Conservation (phyloP, 495 filamentous ascomycete species). For the Hypoxylon cercidicola region DNA sequence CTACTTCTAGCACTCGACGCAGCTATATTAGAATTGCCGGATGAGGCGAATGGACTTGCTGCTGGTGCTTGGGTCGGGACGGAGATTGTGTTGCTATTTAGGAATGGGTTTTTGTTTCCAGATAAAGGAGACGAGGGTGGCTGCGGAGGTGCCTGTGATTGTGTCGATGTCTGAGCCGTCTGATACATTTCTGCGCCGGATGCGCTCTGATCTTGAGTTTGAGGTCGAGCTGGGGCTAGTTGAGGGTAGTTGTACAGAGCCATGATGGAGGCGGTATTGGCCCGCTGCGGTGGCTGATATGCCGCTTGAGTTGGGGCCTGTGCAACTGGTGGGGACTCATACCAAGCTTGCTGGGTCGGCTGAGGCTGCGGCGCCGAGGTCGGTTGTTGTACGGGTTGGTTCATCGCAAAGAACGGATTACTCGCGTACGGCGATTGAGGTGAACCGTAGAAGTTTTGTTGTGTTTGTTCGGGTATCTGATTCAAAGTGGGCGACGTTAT, state of each 20-base stretch:
- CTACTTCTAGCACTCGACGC: slow-evolving; percentile 68
- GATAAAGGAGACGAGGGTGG: slow-evolving; percentile 23
- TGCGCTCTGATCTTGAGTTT: slow-evolving; percentile 28
- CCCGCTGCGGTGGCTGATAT: slow-evolving; percentile 51
- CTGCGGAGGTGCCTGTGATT: slow-evolving; percentile 36
- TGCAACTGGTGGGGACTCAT: slow-evolving; percentile 40
- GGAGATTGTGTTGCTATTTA: slow-evolving; percentile 33
- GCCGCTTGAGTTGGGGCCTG: slow-evolving; percentile 18
- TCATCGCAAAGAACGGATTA: slow-evolving; percentile 65
- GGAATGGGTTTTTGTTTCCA: slow-evolving; percentile 62
- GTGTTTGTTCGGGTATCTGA: slow-evolving; percentile 63
- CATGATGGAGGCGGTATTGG: slow-evolving; percentile 86
- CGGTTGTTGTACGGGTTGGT: slow-evolving; percentile 48
- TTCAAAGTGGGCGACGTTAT: slow-evolving; percentile 56
- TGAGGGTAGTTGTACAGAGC: slow-evolving; percentile 86
- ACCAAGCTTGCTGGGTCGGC: slow-evolving; percentile 47
- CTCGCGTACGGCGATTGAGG: slow-evolving; percentile 51
- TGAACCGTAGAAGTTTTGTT: slow-evolving; percentile 59
- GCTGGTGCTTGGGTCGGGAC: slow-evolving; percentile 15
- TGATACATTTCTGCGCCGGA: slow-evolving; percentile 27
- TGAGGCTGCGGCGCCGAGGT: slow-evolving; percentile 51
- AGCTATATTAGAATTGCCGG: slow-evolving; percentile 57
- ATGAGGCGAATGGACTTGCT: slow-evolving; percentile 35
- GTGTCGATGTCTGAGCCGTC: slow-evolving; percentile 32
- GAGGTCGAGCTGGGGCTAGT: slow-evolving; percentile 64